Conservation (phyloP, 1,284 basidiomycete species). For the Cryptococcus deneoformans region DNA sequence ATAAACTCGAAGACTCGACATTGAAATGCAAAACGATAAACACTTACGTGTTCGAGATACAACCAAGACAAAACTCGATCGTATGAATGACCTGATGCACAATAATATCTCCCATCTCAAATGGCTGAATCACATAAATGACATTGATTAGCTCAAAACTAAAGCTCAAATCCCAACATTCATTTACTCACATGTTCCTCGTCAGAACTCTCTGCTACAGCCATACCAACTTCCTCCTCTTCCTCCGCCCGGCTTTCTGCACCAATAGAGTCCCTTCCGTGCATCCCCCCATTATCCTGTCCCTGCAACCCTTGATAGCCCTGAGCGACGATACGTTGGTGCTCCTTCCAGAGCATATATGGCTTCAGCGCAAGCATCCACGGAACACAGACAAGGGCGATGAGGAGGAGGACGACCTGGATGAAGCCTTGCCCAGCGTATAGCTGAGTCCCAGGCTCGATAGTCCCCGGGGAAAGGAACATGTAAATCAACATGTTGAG, state of each 20-base stretch:
- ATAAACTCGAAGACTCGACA: too few species aligned
- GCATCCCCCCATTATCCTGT: conserved; percentile 40
- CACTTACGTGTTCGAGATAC: conserved; percentile 85
- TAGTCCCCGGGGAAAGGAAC: conserved; percentile 75
- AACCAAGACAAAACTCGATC: conserved; percentile 97
- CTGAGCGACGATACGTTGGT: conserved; percentile 75
- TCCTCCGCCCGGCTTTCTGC: conserved; percentile 59
- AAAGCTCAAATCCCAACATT: neutral
- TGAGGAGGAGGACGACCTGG: conserved; percentile 73
- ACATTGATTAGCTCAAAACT: conserved; percentile 47
- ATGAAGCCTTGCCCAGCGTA: conserved; percentile 86
- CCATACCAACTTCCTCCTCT: conserved; percentile 78
- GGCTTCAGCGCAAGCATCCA: conserved; percentile 94
- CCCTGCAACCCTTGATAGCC: conserved; percentile 73
- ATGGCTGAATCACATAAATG: conserved; percentile 50
- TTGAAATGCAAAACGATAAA: too few species aligned
- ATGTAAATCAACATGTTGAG: conserved; percentile 95
- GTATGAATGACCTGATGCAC: conserved; percentile 98
- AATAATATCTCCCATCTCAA: conserved; percentile 89
- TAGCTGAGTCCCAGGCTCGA: conserved; percentile 68
- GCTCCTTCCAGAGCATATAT: conserved; percentile 90
- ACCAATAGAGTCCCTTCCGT: conserved; percentile 27
- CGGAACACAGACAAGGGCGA: conserved; percentile 87
- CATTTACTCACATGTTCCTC: conserved; percentile 50
- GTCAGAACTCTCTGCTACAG: conserved; percentile 61